Conservation (phyloP, 1,139 yeast species). For the Taphrina populina region DNA sequence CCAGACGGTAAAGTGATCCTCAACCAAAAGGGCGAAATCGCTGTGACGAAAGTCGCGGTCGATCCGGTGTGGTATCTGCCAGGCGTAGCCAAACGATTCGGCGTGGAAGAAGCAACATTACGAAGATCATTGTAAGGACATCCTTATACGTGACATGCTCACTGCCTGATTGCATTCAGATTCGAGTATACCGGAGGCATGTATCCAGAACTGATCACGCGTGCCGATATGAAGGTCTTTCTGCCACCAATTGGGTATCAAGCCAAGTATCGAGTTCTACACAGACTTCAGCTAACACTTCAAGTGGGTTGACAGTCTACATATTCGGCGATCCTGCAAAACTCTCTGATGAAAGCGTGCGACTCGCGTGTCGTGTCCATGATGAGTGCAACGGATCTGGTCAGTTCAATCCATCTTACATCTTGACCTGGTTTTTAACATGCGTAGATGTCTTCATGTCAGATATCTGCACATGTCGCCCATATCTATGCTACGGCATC, state of each 20-base stretch:
- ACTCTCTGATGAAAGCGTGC: conserved; percentile 52
- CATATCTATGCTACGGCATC: conserved; percentile 61
- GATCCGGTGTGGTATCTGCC: conserved; percentile 69
- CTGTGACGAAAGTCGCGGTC: conserved; percentile 60
- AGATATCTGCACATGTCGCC: conserved; percentile 65
- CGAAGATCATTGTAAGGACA: conserved; percentile 51
- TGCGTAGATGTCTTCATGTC: conserved; percentile 57
- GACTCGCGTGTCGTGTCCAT: conserved; percentile 58
- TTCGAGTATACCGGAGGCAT: conserved; percentile 66
- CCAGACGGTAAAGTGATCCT: conserved; percentile 61
- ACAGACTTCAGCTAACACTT: not conserved
- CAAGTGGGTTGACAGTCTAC: conserved; percentile 60
- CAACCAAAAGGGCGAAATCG: conserved; percentile 58
- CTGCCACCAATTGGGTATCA: conserved; percentile 46
- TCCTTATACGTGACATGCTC: not conserved
- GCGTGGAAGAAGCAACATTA: conserved; percentile 55
- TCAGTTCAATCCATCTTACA: not conserved
- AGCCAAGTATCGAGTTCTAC: not conserved
- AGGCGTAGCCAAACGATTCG: conserved; percentile 61
- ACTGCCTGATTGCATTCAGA: not conserved
- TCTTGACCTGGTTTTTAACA: conserved; percentile 47
- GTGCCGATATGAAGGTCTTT: conserved; percentile 62
- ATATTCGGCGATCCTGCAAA: conserved; percentile 60
- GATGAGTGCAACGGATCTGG: conserved; percentile 55
- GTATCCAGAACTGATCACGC: conserved; percentile 62